Evolutionary conservation across 2,329 filamentous ascomycete genomes (phyloP).

Genomic region (Mycosphaerelloides madeirae): DNA sequence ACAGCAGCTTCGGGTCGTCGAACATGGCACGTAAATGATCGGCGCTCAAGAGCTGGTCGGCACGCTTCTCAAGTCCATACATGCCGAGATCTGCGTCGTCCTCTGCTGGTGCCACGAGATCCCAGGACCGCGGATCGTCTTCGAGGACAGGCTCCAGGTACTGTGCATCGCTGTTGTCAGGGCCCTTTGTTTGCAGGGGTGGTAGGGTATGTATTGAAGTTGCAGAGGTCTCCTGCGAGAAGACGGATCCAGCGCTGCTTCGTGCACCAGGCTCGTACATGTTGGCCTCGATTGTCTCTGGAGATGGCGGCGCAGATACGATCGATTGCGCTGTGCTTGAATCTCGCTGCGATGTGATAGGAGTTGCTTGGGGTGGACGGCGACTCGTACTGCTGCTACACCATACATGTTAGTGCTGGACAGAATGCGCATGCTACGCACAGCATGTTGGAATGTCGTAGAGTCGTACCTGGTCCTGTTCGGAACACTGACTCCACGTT

Average conservation of each 20-base stretch:
- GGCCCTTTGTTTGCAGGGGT: conserved; percentile 43
- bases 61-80: conserved; percentile 59
- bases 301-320: conserved; percentile 10
- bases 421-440: not conserved
- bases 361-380: conserved; percentile 6
- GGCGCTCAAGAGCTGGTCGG: conserved; percentile 61
- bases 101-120: conserved; percentile 44
- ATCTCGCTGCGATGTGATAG: not conserved
- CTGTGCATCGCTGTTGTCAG: conserved; percentile 38
- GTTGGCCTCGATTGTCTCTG: conserved; percentile 12
- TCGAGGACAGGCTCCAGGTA: conserved; percentile 46
- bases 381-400: conserved; percentile 8
- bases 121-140: conserved; percentile 51
- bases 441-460: not conserved
- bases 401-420: conserved; percentile 3
- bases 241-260: conserved; percentile 32
- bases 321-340: too few species aligned
- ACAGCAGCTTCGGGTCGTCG: conserved; percentile 56
- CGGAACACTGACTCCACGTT: conserved; percentile 20
- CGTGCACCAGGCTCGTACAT: conserved; percentile 24
- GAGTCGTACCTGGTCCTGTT: conserved; percentile 22
- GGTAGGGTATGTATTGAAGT: conserved; percentile 35
- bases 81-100: conserved; percentile 27
- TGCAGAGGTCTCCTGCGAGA: conserved; percentile 34
- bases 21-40: conserved; percentile 64